These are phyloP conservation scores for Mimosa bimucronata DNA, from an alignment of 306 rosid genomes.

Conservation along the genomic window DNA sequence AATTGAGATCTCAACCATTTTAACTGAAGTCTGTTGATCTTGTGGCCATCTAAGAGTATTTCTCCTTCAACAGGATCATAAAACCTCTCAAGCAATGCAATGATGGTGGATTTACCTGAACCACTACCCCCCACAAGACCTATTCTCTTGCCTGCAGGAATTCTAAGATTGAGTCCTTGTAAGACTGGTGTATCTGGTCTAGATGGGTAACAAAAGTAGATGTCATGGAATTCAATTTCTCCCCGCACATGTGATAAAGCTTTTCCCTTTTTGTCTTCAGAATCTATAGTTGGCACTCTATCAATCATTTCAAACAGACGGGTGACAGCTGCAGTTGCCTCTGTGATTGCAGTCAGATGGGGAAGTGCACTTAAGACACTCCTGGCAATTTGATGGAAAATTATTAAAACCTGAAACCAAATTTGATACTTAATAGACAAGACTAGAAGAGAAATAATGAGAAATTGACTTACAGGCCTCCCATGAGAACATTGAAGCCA, in stretches of 20 bases:
- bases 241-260: conserved; percentile 84
- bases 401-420: background rate
- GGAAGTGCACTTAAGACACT: conserved; percentile 91
- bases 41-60: conserved; percentile 77
- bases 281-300: conserved; percentile 67
- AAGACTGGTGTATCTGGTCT: conserved; percentile 70
- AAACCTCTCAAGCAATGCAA: conserved; percentile 86
- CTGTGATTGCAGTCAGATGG: conserved; percentile 80
- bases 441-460: background rate
- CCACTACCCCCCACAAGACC: conserved; percentile 97
- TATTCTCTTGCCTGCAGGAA: conserved; percentile 74
- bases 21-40: conserved; percentile 66
- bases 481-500: conserved; percentile 87
- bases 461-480: conserved; percentile 82
- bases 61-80: conserved; percentile 84
- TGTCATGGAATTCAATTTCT: conserved; percentile 63
- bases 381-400: conserved; percentile 48
- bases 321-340: conserved; percentile 69
- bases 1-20: conserved; percentile 93
- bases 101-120: conserved; percentile 83
- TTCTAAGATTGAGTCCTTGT: conserved; percentile 67
- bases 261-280: conserved; percentile 77
- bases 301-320: conserved; percentile 80
- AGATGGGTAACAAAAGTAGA: conserved; percentile 76
- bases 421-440: background rate